Conservation (phyloP, 306 rosid species). For the Dalbergia cultrata region DNA sequence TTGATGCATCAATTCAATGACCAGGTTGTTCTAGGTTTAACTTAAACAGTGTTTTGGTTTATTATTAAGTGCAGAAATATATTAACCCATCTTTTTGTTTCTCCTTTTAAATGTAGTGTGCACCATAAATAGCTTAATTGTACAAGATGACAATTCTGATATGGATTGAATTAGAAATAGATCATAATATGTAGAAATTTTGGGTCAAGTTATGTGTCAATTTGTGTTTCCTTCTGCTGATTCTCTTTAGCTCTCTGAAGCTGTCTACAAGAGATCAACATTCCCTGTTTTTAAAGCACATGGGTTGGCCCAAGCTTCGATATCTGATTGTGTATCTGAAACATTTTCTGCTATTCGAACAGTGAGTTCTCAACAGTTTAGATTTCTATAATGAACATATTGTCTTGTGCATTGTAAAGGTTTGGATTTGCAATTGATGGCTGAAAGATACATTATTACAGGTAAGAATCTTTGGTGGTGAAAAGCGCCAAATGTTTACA, state of each 20-base stretch:
- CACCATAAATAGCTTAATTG: constrained; percentile 27
- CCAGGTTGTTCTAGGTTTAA: constrained; percentile 25
- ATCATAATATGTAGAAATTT: background rate
- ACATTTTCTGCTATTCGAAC: constrained; percentile 98
- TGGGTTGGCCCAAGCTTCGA: constrained; percentile 90
- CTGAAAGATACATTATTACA: constrained; percentile 52
- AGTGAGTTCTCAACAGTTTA: constrained; percentile 62
- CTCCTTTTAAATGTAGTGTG: constrained; percentile 4
- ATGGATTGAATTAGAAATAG: constrained; percentile 36
- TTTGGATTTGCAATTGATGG: constrained; percentile 33
- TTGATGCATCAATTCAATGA: constrained; percentile 28
- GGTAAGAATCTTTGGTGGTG: constrained; percentile 98
- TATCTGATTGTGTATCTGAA: constrained; percentile 90
- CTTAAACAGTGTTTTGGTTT: constrained; percentile 20
- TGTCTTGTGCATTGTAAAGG: constrained; percentile 6
- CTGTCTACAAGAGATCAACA: constrained; percentile 94
- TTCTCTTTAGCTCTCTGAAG: constrained; percentile 57
- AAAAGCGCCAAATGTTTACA: constrained; percentile 87
- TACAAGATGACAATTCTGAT: constrained; percentile 21
- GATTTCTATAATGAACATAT: constrained; percentile 2
- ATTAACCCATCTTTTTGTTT: constrained; percentile 7
- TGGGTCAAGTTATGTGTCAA: constrained; percentile 4
- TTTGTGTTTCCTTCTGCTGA: constrained; percentile 52
- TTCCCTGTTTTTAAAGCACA: constrained; percentile 84
- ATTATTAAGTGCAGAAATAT: constrained; percentile 2